These are phyloP conservation scores for Hanseniaspora singularis DNA, from an alignment of 805 yeast genomes.

Conservation along the genomic window DNA sequence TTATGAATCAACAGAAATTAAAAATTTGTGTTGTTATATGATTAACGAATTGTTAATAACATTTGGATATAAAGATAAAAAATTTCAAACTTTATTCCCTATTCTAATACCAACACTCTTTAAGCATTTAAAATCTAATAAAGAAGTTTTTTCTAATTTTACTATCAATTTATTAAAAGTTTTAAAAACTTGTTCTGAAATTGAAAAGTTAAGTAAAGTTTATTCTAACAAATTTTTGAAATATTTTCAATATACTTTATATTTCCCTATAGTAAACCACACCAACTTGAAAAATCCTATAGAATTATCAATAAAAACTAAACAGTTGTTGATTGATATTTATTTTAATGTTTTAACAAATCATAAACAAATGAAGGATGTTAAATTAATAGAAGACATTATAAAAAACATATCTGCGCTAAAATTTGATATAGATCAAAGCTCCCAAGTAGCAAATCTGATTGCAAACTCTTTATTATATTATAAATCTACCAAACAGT, in stretches of 20 bases:
- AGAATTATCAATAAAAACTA: not conserved
- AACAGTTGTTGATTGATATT: constrained; percentile 1
- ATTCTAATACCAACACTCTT: constrained; percentile 26
- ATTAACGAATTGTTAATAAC: constrained; percentile 27
- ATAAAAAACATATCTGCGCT: constrained; percentile 4
- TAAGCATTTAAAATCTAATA: constrained; percentile 28
- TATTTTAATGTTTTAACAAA: constrained; percentile 1
- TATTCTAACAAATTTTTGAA: constrained; percentile 16
- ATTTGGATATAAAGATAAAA: constrained; percentile 28
- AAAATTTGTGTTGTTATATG: constrained; percentile 25
- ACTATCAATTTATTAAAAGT: constrained; percentile 23
- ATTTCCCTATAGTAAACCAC: not conserved
- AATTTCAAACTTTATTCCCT: constrained; percentile 28
- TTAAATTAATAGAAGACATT: constrained; percentile 7
- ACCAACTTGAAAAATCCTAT: not conserved
- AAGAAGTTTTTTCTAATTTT: constrained; percentile 26
- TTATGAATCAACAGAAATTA: constrained; percentile 22
- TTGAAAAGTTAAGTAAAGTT: constrained; percentile 14
- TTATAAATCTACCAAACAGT: constrained; percentile 9
- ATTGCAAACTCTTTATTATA: constrained; percentile 3
- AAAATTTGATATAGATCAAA: not conserved
- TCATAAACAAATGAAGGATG: constrained; percentile 9
- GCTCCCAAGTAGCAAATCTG: constrained; percentile 3
- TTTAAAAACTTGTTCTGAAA: constrained; percentile 21
- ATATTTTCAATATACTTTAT: constrained; percentile 1